Percentiles rank a stretch among this genome's conserved stretches.
These are phyloP conservation scores for Endogone sp. DNA, from an alignment of 192 early-diverging fungal genomes.

Conservation along the genomic window DNA sequence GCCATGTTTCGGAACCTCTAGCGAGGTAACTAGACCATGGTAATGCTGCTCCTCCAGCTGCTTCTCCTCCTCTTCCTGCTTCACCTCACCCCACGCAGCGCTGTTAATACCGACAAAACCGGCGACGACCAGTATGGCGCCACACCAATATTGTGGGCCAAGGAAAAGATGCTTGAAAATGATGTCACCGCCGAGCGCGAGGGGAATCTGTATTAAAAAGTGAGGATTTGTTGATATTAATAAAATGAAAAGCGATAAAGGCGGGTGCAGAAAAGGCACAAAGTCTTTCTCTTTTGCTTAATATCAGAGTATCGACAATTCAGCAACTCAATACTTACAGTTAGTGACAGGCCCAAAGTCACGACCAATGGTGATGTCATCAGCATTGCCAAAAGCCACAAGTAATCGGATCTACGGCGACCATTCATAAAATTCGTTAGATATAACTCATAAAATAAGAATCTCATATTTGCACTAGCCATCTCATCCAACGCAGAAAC, in stretches of 20 bases:
- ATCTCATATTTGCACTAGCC: too few species aligned
- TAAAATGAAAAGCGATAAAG: too few species aligned
- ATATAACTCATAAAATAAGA: too few species aligned
- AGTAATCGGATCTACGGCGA: slow-evolving; percentile 61
- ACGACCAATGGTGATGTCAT: slow-evolving; percentile 82
- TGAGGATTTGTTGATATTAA: neutral
- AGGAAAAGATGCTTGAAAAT: slow-evolving; percentile 55
- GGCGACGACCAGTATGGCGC: slow-evolving; percentile 57
- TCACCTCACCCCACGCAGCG: slow-evolving; percentile 27
- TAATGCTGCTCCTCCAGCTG: too few species aligned
- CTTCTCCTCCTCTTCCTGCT: slow-evolving; percentile 13
- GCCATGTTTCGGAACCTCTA: too few species aligned
- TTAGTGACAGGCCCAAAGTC: slow-evolving; percentile 72
- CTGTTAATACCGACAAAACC: slow-evolving; percentile 69
- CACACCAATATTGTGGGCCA: slow-evolving; percentile 52
- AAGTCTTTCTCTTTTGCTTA: too few species aligned
- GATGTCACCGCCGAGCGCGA: slow-evolving; percentile 68
- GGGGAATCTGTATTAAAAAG: slow-evolving; percentile 42
- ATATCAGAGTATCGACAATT: too few species aligned
- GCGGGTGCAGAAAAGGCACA: too few species aligned
- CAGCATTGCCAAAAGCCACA: slow-evolving; percentile 74
- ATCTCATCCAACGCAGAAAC: neutral
- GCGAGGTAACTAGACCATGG: too few species aligned
- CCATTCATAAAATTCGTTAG: neutral
- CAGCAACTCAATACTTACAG: slow-evolving; percentile 40